Evolutionary conservation across 1,284 basidiomycete genomes (phyloP), one percentile per base, ranked within the genome.

Genomic region (Phenoliferia sp.): DNA sequence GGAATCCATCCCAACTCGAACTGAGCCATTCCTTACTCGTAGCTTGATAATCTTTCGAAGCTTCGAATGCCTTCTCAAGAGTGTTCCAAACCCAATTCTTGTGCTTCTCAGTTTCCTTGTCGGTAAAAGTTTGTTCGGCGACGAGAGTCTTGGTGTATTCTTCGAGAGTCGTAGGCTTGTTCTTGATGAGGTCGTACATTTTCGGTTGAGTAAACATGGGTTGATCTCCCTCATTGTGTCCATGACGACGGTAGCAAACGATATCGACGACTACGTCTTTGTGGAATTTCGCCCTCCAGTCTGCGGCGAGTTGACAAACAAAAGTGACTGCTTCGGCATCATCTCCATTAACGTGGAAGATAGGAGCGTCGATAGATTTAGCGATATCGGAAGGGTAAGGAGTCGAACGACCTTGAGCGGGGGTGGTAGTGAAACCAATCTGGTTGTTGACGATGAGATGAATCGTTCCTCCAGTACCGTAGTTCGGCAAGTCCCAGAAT

Each of bases 401-500:
- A 2, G 96, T 99, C 19, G 95, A 99, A 70, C 95, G 94, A 62
- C 94, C 83, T 82, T 98, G 98, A 71, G 94, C 89, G 60, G 96
- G 96, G 80, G 98, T 95, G 65, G 96, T 99, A 69, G 96, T 99
- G 84, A 99, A 99, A 73, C 96, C 96, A 71, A 99, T 97, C 81
- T 99, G 96, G 83, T 99, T 99, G 85, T 99, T 99, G 77, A 99
- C 94, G 76, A 99, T 94, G 73, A 99, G 84, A 80, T 99, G 96
- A 76, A 99, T 92, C 58, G 96, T 99, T 71, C 96, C 96, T 70
- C 96, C 96, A 26, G 94, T 97, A 61, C 94, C 94, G 80, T 97
- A 99, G 82, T 86, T 88, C 58, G 92, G 92, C 59, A 99, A 85
- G 79, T 90, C 92, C 83, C 94, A 90, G 85, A 99, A 92, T 77